Evolutionary conservation across 495 filamentous ascomycete genomes (phyloP).

Genomic region (Neurospora intermedia): DNA sequence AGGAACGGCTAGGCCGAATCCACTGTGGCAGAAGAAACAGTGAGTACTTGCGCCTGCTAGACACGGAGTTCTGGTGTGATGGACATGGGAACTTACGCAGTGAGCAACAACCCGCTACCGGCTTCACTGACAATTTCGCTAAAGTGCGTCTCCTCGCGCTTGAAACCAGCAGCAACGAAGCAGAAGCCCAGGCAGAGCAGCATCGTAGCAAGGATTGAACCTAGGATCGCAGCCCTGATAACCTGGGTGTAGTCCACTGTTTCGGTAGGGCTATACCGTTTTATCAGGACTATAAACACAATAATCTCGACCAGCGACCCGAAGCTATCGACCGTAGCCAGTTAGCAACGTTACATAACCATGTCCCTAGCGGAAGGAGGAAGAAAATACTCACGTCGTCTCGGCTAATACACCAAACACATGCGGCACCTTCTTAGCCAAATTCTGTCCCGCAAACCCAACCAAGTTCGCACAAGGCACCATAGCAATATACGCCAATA

Average conservation of each 20-base stretch:
- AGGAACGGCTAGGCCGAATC: conserved; percentile 73
- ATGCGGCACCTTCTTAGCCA: conserved; percentile 69
- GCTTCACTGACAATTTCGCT: conserved; percentile 71
- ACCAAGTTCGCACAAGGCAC: conserved; percentile 80
- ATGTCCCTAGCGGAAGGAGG: not conserved
- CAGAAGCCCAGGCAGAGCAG: conserved; percentile 31
- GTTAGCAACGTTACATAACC: not conserved
- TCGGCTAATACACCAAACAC: conserved; percentile 69
- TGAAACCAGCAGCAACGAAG: conserved; percentile 67
- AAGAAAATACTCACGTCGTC: conserved; percentile 40
- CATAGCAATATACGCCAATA: conserved; percentile 50
- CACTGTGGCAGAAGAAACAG: conserved; percentile 23
- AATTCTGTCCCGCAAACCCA: conserved; percentile 73
- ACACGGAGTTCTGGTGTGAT: not conserved
- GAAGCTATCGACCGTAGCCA: conserved; percentile 23
- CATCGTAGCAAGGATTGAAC: conserved; percentile 29
- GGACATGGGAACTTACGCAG: conserved; percentile 42
- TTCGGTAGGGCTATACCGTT: not conserved
- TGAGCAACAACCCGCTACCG: conserved; percentile 67
- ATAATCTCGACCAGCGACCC: conserved; percentile 74
- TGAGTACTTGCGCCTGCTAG: conserved; percentile 2
- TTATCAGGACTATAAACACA: conserved; percentile 65
- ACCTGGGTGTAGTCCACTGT: conserved; percentile 47
- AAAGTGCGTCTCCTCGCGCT: conserved; percentile 55
- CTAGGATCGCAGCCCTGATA: conserved; percentile 45